phyloP scores from a whole-genome alignment of 2,329 filamentous ascomycete genomes.

The Grosmannia serpens region DNA sequence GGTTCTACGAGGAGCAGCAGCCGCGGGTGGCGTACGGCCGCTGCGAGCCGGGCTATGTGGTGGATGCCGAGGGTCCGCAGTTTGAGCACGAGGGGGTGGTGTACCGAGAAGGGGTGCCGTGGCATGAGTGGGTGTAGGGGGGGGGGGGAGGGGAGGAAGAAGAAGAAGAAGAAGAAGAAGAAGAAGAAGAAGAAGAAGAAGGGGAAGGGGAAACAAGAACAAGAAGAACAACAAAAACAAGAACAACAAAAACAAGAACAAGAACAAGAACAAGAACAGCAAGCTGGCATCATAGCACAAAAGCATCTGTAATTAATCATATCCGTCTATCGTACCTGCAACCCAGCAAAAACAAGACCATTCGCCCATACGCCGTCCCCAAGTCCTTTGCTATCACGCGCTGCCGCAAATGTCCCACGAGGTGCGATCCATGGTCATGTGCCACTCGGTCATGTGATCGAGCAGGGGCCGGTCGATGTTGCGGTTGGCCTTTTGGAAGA shows the following conservation, averaged over 20 bases:
- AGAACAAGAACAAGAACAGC: neutral
- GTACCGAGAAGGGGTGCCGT: constrained; percentile 15
- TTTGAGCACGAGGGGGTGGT: constrained; percentile 19
- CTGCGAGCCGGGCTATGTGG: constrained; percentile 45
- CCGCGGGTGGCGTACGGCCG: constrained; percentile 37
- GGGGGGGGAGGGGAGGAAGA: neutral
- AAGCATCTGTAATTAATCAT: no score
- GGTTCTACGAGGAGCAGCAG: constrained; percentile 38
- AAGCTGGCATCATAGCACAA: no score
- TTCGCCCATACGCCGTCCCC: neutral
- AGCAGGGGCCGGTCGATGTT: constrained; percentile 18
- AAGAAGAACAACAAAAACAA: neutral
- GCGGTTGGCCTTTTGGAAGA: constrained; percentile 24
- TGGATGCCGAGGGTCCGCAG: constrained; percentile 43
- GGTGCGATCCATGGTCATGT: constrained; percentile 9
- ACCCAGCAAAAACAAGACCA: no score
- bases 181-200: neutral
- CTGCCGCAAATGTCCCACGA: neutral
- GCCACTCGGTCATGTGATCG: constrained; percentile 20
- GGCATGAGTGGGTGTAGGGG: constrained; percentile 18
- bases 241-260: neutral
- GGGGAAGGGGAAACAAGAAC: neutral
- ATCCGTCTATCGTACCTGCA: no score
- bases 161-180: neutral
- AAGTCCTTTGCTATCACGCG: no score